Percentiles rank a stretch among this genome's conserved stretches.
Evolutionary conservation across 1,139 yeast species (phyloP).

Genomic region (Sugiyamaella neomexicana): DNA sequence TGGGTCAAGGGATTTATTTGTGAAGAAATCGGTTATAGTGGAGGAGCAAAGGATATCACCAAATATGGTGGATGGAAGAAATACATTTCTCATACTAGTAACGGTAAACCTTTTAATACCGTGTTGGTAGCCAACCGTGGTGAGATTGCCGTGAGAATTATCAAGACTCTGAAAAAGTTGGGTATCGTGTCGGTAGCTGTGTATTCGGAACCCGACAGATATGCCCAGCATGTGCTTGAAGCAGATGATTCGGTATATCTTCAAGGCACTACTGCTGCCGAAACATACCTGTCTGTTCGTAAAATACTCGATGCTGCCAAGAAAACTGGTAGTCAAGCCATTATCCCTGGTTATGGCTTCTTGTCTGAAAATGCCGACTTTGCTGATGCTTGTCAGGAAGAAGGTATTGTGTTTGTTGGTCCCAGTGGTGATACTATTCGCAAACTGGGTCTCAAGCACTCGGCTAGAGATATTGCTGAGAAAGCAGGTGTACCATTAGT

Average conservation of each 20-base stretch:
- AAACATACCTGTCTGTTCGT: slow-evolving; percentile 81
- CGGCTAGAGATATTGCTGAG: slow-evolving; percentile 91
- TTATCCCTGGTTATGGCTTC: slow-evolving; percentile 97
- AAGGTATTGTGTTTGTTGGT: slow-evolving; percentile 89
- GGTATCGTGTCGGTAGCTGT: slow-evolving; percentile 81
- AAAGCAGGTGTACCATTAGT: slow-evolving; percentile 90
- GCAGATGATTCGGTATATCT: slow-evolving; percentile 83
- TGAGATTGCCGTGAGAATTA: slow-evolving; percentile 93
- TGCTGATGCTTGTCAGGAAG: slow-evolving; percentile 78
- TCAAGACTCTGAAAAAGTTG: slow-evolving; percentile 78
- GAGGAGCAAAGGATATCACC: slow-evolving; percentile 69
- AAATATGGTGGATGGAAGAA: slow-evolving; percentile 84
- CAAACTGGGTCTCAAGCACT: slow-evolving; percentile 87
- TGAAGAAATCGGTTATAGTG: slow-evolving; percentile 75
- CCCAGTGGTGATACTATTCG: slow-evolving; percentile 93
- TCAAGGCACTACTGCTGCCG: slow-evolving; percentile 81
- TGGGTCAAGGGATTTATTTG: slow-evolving; percentile 92
- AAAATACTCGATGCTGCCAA: slow-evolving; percentile 86
- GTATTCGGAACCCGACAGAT: slow-evolving; percentile 86
- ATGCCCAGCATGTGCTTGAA: slow-evolving; percentile 76
- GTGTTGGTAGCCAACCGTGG: slow-evolving; percentile 97
- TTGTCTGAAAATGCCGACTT: slow-evolving; percentile 95
- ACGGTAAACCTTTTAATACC: slow-evolving; percentile 67
- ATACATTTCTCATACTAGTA: slow-evolving; percentile 49
- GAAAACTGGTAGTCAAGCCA: slow-evolving; percentile 80